Base-by-base conservation (phyloP, 148 eudicot genomes). In the Tetragonia tetragonoides region DNA sequence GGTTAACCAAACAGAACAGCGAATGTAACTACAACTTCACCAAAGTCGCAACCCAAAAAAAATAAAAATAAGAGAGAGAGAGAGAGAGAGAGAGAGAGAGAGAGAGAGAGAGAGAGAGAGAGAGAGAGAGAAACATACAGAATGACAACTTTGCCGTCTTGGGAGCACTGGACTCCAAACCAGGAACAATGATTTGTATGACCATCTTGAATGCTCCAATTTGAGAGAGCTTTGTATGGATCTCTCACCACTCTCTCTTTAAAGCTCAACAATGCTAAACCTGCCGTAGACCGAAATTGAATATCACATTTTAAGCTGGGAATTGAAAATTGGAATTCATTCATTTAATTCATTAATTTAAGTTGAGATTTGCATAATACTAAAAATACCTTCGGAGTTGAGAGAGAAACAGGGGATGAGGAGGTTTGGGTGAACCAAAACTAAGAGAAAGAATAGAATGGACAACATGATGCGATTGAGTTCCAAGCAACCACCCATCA, bases 151-250 rank as follows among this genome's bases (percentile, higher is more conserved):
- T 65, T 85, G 65, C 90, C 88, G 2, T 89, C 77, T 1, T 89
- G 79, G 9, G 74, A 81, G 83, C 97, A 92, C 73, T 79, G 73
- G 17, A 92, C 87, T 14, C 93, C 91, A 42, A 83, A 82, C 97
- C 97, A 92, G 49, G 87, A 87, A 82, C 97, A 92, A 51, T 83
- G 93, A 77, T 83, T 68, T 7, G 49, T 44, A 17, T 64, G 70
- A 20, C 83, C 80, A 62, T 67, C 77, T 59, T 54, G 41, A 53
- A 34, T 38, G 6, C 21, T 78, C 97, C 97, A 93, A 70, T 79
- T 82, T 12, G 87, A 82, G 8, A 90, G 83, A 42, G 85, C 93
- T 72, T 86, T 86, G 59, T 81, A 88, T 16, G 97, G 95, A 88
- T 93, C 97, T 20, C 63, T 83, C 63, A 62, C 79, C 75, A 90